Evolutionary conservation across 495 filamentous ascomycete genomes (phyloP), one percentile per base, ranked within the genome.

Genomic region (Neurospora sp.): DNA sequence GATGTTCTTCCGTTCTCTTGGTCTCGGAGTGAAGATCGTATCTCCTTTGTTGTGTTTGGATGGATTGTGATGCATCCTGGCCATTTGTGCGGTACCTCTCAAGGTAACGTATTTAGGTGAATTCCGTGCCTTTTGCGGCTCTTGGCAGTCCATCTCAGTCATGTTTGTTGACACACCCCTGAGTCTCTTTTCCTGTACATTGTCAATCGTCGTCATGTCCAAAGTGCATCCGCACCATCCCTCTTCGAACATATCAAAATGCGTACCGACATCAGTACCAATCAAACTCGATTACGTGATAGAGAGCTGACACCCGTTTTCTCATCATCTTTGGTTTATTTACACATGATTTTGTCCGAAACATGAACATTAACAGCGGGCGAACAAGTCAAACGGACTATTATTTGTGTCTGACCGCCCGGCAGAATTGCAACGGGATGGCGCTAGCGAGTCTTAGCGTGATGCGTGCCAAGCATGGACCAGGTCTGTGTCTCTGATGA

Each of bases 401-500:
- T 35, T 65, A 65, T 65, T 65, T 65, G 7, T 4, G 1, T 65
- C 70, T 70, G 35, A 44, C 71, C 74, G 74, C 72, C 76, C 65
- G 74, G 76, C 76, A 77, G 72, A 77, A 75, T 39, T 37, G 53
- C 48, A 45, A 27, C 37, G 39, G 70, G 70, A 16, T 53, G 71
- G 71, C 44, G 68, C 74, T 74, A 71, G 68, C 40, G 48, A 78
- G 71, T 70, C 70, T 71, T 68, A 41, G 39, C 45, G 40, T 68
- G 70, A 75, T 72, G 73, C 65, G 40, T 65, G 79, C 79, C 79
- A 80, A 80, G 79, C 48, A 73, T 4, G 27, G 53, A 65, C 53
- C 53, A 65, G 53, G 53, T 65, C 53, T 37, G 27, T 65, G 53
- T 65, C 20, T 53, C 53, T 65, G 53, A 65, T 65, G 53, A 65